phyloP scores from a whole-genome alignment of 257 asterid genomes.

The Fraxinus excelsior region DNA sequence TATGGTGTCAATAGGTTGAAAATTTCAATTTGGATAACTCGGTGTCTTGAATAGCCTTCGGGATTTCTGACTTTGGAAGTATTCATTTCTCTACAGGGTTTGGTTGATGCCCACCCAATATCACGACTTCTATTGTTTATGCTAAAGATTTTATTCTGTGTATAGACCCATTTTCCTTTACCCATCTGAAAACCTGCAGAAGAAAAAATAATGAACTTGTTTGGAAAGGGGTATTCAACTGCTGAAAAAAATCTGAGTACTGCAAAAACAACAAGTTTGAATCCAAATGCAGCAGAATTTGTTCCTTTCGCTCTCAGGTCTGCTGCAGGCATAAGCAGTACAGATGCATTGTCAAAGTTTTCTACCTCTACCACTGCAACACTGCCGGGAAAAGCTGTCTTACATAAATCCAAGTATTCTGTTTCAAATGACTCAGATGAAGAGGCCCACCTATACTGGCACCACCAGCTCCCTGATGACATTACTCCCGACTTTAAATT shows the following conservation, averaged over 20 bases:
- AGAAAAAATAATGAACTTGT: constrained; percentile 56
- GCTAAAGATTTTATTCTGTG: constrained; percentile 25
- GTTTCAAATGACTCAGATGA: constrained; percentile 77
- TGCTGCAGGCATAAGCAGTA: constrained; percentile 34
- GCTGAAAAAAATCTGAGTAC: constrained; percentile 54
- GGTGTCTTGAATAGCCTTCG: background rate
- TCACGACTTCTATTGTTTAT: constrained; percentile 19
- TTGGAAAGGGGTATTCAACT: constrained; percentile 58
- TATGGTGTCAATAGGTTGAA: too few relatives aligned
- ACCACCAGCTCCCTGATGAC: constrained; percentile 87
- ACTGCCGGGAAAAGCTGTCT: constrained; percentile 57
- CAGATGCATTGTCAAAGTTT: constrained; percentile 47
- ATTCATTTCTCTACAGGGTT: constrained; percentile 53
- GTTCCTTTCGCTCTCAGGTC: constrained; percentile 68
- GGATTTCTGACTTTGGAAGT: constrained; percentile 23
- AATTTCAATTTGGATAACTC: too few relatives aligned
- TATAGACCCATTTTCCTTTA: constrained; percentile 24
- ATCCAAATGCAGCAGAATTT: constrained; percentile 94
- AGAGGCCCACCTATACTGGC: constrained; percentile 81
- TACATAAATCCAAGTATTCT: constrained; percentile 72
- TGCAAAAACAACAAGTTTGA: constrained; percentile 55
- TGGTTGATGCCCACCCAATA: constrained; percentile 51
- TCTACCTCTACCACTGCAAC: constrained; percentile 38
- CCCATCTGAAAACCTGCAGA: constrained; percentile 9
- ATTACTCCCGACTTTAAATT: constrained; percentile 78